Evolutionary conservation across 169 alveolate genomes (phyloP).

Genomic region (Plasmodium vinckei): DNA sequence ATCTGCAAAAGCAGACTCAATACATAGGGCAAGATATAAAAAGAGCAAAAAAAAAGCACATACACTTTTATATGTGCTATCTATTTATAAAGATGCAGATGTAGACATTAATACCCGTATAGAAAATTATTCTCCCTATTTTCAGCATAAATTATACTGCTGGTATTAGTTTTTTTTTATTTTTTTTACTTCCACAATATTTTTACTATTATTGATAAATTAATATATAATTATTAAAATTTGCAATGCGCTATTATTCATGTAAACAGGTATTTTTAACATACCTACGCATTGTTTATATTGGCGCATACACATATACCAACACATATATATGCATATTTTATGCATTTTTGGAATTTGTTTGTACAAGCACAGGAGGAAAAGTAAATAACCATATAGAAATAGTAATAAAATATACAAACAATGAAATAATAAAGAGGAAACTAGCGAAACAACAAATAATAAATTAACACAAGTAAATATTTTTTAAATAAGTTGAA

Average conservation of each 20-base stretch:
- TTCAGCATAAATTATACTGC: not conserved
- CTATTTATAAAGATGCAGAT: not conserved
- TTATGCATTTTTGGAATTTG: not conserved
- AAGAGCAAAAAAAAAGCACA: constrained; percentile 29
- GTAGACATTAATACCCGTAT: not conserved
- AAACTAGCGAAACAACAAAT: no score
- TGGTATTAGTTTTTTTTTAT: not conserved
- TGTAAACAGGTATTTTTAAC: not conserved
- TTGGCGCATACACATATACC: not conserved
- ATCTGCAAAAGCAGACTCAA: no score
- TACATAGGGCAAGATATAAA: not conserved
- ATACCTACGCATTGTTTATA: constrained; percentile 6
- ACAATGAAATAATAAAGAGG: no score
- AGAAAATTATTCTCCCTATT: not conserved
- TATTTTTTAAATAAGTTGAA: no score
- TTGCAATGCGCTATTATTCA: constrained; percentile 6
- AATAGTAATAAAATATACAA: no score
- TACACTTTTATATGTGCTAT: not conserved
- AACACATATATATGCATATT: constrained; percentile 3
- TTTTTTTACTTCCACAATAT: constrained; percentile 3
- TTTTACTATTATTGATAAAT: constrained; percentile 33
- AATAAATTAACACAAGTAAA: no score
- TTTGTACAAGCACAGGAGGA: not conserved
- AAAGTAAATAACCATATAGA: not conserved
- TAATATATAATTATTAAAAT: constrained; percentile 48